phyloP scores from a whole-genome alignment of 352 stramenopile species.

The Globisporangium nodosum region DNA sequence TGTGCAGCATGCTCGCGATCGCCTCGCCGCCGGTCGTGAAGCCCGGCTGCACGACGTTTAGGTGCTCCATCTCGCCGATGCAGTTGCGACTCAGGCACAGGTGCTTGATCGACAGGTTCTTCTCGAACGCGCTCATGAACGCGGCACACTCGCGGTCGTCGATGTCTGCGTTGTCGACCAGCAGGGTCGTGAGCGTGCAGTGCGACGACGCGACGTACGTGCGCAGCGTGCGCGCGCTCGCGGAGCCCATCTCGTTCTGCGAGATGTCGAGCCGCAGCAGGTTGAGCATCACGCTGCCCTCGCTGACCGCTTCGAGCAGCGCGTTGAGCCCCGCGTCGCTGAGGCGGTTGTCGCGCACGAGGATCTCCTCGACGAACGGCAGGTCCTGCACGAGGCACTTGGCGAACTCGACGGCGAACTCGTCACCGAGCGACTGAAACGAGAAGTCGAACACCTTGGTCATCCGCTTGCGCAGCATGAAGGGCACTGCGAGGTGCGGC shows the following conservation, averaged over 20 bases:
- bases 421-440: slow-evolving; percentile 72
- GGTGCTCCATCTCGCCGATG: slow-evolving; percentile 82
- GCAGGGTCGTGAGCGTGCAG: slow-evolving; percentile 62
- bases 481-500: slow-evolving; percentile 48
- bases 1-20: slow-evolving; percentile 82
- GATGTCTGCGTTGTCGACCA: slow-evolving; percentile 82
- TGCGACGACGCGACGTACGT: slow-evolving; percentile 43
- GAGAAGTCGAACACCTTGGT: slow-evolving; percentile 81
- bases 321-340: slow-evolving; percentile 66
- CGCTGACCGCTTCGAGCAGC: slow-evolving; percentile 47
- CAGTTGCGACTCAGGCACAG: slow-evolving; percentile 81
- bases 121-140: slow-evolving; percentile 80
- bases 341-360: slow-evolving; percentile 84
- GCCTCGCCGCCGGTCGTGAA: slow-evolving; percentile 85
- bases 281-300: slow-evolving; percentile 43
- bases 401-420: slow-evolving; percentile 62
- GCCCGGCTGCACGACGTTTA: slow-evolving; percentile 85
- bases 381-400: slow-evolving; percentile 46
- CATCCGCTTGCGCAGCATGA: slow-evolving; percentile 50
- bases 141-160: slow-evolving; percentile 83
- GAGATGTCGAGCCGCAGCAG: slow-evolving; percentile 60
- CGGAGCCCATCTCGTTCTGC: slow-evolving; percentile 58
- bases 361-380: slow-evolving; percentile 71
- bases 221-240: slow-evolving; percentile 52
- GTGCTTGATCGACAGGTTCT: slow-evolving; percentile 68